Evolutionary conservation across 1,284 basidiomycete species (phyloP).

Genomic region (Dichomitus squalens): DNA sequence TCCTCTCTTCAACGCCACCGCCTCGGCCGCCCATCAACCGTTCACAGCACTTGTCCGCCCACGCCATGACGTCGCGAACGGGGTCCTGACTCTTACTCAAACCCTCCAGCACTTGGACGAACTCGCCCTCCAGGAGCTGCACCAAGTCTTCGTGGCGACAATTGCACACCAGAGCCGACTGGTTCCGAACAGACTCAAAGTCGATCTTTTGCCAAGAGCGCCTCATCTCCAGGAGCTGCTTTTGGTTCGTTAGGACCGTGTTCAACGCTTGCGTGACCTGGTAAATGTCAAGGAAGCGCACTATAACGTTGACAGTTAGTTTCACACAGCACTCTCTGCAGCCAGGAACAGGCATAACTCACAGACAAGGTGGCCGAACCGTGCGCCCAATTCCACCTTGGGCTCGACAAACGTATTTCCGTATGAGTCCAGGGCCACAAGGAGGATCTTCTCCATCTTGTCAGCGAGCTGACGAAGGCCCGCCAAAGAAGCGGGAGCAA

Average conservation of each 20-base stretch:
- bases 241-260: slow-evolving; percentile 83
- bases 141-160: slow-evolving; percentile 87
- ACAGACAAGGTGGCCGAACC: slow-evolving; percentile 87
- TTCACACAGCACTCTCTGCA: not conserved
- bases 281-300: slow-evolving; percentile 87
- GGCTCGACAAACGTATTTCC: slow-evolving; percentile 90
- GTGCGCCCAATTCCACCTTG: slow-evolving; percentile 85
- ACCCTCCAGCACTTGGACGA: slow-evolving; percentile 73
- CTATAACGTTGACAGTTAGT: slow-evolving; percentile 38
- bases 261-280: slow-evolving; percentile 86
- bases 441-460: slow-evolving; percentile 88
- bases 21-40: slow-evolving; percentile 73
- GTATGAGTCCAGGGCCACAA: slow-evolving; percentile 78
- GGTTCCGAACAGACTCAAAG: slow-evolving; percentile 87
- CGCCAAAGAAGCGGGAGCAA: slow-evolving; percentile 65
- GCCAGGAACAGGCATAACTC: slow-evolving; percentile 39
- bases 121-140: slow-evolving; percentile 82
- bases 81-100: slow-evolving; percentile 75
- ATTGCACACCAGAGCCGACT: slow-evolving; percentile 88
- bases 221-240: slow-evolving; percentile 83
- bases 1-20: slow-evolving; percentile 64
- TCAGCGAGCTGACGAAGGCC: slow-evolving; percentile 81
- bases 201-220: slow-evolving; percentile 85
- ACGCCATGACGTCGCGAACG: slow-evolving; percentile 84
- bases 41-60: slow-evolving; percentile 88